phyloP scores from a whole-genome alignment of 2,329 filamentous ascomycete genomes.

The Aspergillus pseudoterreus region DNA sequence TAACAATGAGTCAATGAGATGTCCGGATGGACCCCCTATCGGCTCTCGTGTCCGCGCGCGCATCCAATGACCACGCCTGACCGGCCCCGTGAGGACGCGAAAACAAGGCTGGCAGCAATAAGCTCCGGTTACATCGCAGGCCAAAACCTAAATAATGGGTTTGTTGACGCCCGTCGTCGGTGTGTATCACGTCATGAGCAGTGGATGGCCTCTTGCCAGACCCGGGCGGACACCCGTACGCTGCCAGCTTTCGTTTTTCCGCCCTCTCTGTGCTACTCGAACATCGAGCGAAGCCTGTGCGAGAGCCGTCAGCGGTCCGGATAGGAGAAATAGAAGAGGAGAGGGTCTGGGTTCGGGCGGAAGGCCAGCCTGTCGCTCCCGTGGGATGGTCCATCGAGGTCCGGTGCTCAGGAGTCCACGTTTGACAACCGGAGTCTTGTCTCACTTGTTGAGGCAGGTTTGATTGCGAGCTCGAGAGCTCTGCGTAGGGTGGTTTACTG shows the following conservation, averaged over 20 bases:
- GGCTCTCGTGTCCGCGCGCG: constrained; percentile 5
- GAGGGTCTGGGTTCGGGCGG: not conserved
- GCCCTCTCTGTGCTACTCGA: not conserved
- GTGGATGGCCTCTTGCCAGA: not conserved
- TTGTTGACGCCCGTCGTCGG: not conserved
- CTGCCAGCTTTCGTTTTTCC: not conserved
- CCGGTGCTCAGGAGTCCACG: not conserved
- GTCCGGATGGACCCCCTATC: not conserved
- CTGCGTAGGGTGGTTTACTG: not conserved
- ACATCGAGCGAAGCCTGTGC: not conserved
- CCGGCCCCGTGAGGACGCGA: constrained; percentile 1
- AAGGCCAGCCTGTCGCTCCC: constrained; percentile 4
- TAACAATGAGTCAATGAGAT: constrained; percentile 10
- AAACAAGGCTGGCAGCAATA: constrained; percentile 5
- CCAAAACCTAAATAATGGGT: constrained; percentile 1
- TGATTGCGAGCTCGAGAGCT: not conserved
- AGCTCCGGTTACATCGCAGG: constrained; percentile 19
- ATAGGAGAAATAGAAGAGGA: not conserved
- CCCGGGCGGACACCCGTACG: not conserved
- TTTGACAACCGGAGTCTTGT: not conserved
- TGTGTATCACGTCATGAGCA: not conserved
- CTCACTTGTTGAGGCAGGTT: not conserved
- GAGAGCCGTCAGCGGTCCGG: not conserved
- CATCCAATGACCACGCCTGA: not conserved
- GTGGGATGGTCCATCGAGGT: constrained; percentile 1